Evolutionary conservation across 768 basidiomycete genomes (phyloP), one percentile per base, ranked within the genome.

Genomic region (Tylopilus vinaceipallidus): DNA sequence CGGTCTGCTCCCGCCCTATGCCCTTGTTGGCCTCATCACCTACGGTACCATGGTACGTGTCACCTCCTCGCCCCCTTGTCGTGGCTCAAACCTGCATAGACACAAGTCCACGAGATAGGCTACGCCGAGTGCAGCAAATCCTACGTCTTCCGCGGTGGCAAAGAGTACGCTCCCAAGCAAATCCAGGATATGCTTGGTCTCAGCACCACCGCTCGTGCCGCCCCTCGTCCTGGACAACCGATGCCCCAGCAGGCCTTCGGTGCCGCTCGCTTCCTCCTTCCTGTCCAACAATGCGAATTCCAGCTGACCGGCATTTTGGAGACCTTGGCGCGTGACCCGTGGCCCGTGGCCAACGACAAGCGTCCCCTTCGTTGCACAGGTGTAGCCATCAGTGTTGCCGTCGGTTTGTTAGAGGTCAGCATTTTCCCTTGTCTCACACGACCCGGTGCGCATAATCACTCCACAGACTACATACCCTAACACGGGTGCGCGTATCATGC

Each of bases 61-160:
- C 33, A 23, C 50, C 9, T 4, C 10, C 13, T 35, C 1, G 9
- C 10, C 22, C n/a, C 13, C 12, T 16, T 9, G 2, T 35, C 23
- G 2, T 38, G 6, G 5, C 58, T 62, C 23, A 47, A 44, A 6
- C 17, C 27, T 2, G 12, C n/a, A 49, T 20, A 98, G 95, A 81
- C 95, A 7, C 94, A 95, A 86, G 92, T 99, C 2, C 97, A 99
- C 68, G 97, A 99, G 73, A 88, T 98, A 30, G 94, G 95, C 27
- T 98, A 98, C 61, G 80, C 84, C 2, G 91, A 95, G 66, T 98
- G 95, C 73, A 91, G 83, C 73, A 98, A 98, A 69, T 97, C 95
- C 4, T 98, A 97, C 69, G 97, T 98, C 49, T 99, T 99, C 84
- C 88, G 95, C 23, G 97, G 97, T 37, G 90, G 87, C 12, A 99